Conservation (phyloP, 2,329 filamentous ascomycete species). For the Xylariaceae sp. region DNA sequence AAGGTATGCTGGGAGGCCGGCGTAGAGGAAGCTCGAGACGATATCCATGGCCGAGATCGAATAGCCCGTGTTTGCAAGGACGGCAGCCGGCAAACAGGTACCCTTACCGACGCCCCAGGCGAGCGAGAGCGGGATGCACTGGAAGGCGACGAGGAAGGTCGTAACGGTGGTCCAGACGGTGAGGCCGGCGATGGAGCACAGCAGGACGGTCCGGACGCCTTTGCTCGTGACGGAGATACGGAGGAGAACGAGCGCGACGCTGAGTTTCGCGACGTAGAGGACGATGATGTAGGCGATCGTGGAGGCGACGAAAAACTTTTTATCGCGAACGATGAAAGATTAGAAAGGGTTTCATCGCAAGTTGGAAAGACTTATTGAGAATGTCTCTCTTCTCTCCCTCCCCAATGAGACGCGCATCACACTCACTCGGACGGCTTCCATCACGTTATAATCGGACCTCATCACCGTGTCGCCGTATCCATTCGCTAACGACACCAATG, state of each 20-base stretch:
- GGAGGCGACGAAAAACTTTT: constrained; percentile 21
- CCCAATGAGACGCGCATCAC: not conserved
- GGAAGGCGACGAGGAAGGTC: constrained; percentile 18
- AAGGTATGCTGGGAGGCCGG: constrained; percentile 15
- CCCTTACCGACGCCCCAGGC: constrained; percentile 20
- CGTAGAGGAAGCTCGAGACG: constrained; percentile 19
- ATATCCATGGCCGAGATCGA: constrained; percentile 24
- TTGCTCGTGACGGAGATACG: constrained; percentile 21
- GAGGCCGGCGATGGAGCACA: constrained; percentile 14
- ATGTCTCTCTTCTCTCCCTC: not conserved
- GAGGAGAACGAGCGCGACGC: constrained; percentile 19
- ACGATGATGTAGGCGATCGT: constrained; percentile 20
- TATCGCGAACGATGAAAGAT: not conserved
- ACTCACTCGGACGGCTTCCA: constrained; percentile 16
- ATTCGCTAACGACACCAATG: constrained; percentile 12
- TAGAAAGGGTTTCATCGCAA: not conserved
- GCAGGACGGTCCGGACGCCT: constrained; percentile 13
- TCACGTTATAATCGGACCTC: constrained; percentile 7
- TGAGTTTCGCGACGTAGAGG: constrained; percentile 20
- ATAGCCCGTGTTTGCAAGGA: constrained; percentile 21
- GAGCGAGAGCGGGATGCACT: constrained; percentile 17
- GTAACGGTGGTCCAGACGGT: constrained; percentile 20
- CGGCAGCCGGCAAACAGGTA: constrained; percentile 14
- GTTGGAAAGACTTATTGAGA: not conserved
- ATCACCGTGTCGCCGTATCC: constrained; percentile 14